phyloP scores from a whole-genome alignment of 768 basidiomycete species.

The Cystobasidiopsis lactophilus region DNA sequence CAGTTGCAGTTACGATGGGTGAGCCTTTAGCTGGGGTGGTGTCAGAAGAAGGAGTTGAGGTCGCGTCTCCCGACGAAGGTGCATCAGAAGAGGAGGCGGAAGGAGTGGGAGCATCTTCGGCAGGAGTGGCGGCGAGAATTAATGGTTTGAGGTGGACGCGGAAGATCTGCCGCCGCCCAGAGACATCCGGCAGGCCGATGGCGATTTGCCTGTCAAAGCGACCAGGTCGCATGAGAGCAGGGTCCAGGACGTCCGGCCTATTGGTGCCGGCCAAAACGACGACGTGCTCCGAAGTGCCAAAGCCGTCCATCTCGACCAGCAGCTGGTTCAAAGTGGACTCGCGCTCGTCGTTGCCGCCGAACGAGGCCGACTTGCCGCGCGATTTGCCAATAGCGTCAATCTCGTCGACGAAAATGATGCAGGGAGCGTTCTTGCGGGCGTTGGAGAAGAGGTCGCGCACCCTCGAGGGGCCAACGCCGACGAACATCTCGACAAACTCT shows the following conservation, averaged over 20 bases:
- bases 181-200: slow-evolving; percentile 84
- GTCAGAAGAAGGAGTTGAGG: background rate
- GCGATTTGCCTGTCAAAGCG: slow-evolving; percentile 92
- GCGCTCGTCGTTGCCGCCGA: slow-evolving; percentile 90
- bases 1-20: background rate
- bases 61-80: too few relatives aligned
- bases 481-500: slow-evolving; percentile 99
- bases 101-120: background rate
- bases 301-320: slow-evolving; percentile 98
- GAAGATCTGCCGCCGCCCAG: slow-evolving; percentile 82
- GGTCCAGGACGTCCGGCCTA: slow-evolving; percentile 83
- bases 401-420: slow-evolving; percentile 97
- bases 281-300: slow-evolving; percentile 88
- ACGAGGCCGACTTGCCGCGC: slow-evolving; percentile 49
- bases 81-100: background rate
- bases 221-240: slow-evolving; percentile 86
- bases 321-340: slow-evolving; percentile 95
- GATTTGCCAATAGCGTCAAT: slow-evolving; percentile 98
- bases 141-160: slow-evolving; percentile 48
- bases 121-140: slow-evolving; percentile 8
- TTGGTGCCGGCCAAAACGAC: slow-evolving; percentile 95
- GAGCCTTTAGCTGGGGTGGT: slow-evolving; percentile 1
- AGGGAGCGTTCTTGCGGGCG: slow-evolving; percentile 91
- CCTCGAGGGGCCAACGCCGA: slow-evolving; percentile 91
- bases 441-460: slow-evolving; percentile 94